Evolutionary conservation across 306 rosid genomes (phyloP).

Genomic region (Vachellia pachyceras): DNA sequence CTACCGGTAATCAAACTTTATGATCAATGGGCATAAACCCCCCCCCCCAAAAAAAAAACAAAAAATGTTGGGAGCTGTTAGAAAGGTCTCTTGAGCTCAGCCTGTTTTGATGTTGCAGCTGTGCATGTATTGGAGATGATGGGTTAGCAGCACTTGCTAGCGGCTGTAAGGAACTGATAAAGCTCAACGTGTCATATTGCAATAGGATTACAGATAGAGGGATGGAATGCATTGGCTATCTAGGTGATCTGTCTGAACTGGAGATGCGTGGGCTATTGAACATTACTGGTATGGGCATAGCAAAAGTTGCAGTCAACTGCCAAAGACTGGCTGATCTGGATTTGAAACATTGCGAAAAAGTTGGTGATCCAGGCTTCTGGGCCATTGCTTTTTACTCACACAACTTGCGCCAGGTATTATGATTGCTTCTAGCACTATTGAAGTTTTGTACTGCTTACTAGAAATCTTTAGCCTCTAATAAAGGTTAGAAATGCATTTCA

Average conservation of each 20-base stretch:
- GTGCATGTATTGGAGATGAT: constrained; percentile 63
- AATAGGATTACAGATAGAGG: constrained; percentile 61
- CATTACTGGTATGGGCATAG: constrained; percentile 59
- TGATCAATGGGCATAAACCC: background rate
- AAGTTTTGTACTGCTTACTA: constrained; percentile 1
- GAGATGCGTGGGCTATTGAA: constrained; percentile 65
- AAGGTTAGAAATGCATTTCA: background rate
- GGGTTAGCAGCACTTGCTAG: constrained; percentile 59
- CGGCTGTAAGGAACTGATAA: constrained; percentile 60
- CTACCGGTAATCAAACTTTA: constrained; percentile 58
- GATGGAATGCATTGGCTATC: constrained; percentile 49
- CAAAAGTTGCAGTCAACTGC: constrained; percentile 57
- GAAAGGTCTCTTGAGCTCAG: constrained; percentile 21
- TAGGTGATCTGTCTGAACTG: constrained; percentile 54
- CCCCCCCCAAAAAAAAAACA: too few relatives aligned
- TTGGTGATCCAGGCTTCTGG: constrained; percentile 68
- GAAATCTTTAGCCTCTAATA: background rate
- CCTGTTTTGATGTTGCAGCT: constrained; percentile 52
- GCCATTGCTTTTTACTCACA: constrained; percentile 59
- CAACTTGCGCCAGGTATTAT: constrained; percentile 62
- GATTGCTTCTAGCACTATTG: constrained; percentile 4
- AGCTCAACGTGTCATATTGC: constrained; percentile 74
- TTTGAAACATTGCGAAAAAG: constrained; percentile 60
- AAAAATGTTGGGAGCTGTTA: constrained; percentile 2
- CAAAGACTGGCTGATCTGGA: constrained; percentile 65